Conservation (phyloP, 2,329 filamentous ascomycete genomes). For the Botrytis byssoidea region DNA sequence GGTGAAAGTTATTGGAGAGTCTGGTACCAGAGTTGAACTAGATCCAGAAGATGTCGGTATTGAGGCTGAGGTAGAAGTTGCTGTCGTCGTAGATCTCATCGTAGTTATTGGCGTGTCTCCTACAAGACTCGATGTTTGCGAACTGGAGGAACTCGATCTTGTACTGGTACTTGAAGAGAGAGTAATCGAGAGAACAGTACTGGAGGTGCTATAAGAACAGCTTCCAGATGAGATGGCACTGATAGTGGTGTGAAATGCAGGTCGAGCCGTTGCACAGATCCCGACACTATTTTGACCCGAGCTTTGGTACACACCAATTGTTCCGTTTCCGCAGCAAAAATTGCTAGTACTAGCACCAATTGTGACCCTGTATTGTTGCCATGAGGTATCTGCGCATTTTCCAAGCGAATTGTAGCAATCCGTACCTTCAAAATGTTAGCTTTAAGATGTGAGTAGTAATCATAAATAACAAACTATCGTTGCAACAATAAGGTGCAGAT, state of each 20-base stretch:
- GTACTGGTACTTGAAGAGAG: neutral
- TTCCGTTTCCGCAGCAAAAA: conserved; percentile 11
- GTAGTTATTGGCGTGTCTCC: neutral
- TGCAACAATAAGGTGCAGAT: conserved; percentile 10
- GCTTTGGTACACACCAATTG: neutral
- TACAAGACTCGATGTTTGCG: neutral
- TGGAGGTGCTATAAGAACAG: neutral
- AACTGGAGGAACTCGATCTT: neutral
- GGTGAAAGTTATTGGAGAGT: neutral
- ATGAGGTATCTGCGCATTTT: neutral
- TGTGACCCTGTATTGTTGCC: neutral
- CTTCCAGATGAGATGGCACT: neutral
- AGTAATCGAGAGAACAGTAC: neutral
- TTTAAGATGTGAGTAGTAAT: neutral
- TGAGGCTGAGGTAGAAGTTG: too few species aligned
- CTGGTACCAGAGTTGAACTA: neutral
- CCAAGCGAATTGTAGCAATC: neutral
- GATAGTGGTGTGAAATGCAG: neutral
- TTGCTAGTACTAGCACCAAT: neutral
- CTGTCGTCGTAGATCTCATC: neutral
- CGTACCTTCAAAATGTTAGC: neutral
- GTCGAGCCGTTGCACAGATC: neutral
- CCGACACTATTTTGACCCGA: neutral
- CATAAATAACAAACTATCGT: neutral
- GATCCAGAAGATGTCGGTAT: too few species aligned